Evolutionary conservation across 257 asterid genomes (phyloP), one percentile per base, ranked within the genome.

Genomic region (Coffea canephora): DNA sequence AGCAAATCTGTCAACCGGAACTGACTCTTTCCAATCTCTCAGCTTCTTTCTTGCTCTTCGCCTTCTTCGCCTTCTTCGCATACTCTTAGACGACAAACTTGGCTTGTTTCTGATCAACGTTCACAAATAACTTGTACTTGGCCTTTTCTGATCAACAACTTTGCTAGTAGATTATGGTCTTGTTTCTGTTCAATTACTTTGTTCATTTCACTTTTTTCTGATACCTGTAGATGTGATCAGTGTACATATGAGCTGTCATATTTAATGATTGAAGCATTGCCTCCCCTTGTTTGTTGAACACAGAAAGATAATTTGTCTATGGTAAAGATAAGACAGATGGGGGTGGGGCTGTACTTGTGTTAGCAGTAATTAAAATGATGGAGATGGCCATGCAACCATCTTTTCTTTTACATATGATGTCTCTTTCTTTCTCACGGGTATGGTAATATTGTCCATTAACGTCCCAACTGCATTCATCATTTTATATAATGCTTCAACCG

Each of bases 201-300:
- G 15, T 25, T 70, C 68, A 19, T 23, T 8, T 71, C 75, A 25
- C 77, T 73, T 73, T 46, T 31, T 66, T 64, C 84, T 84, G 86
- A 86, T 86, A 89, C 81, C 86, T 90, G 83, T 92, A 91, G 21
- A 76, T 74, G 82, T 92, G 94, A 86, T 91, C 91, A 4, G 85
- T 82, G 80, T 91, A 89, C 94, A 92, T 92, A 82, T 92, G 96
- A n/a, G 97, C 94, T n/a, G 94, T 92, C 96, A 92, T 88, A 68
- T 92, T 92, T 83, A 92, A 75, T 75, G 89, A 80, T 14, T 84
- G 89, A 18, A 92, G 94, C 94, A 91, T 91, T 34, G 93, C 88
- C 75, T 92, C 97, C 57, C 97, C 96, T 3, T 41, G 72, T 79
- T 79, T 89, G 80, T 80, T 83, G 77, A 91, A 91, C 45, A 91